Evolutionary conservation across 2,329 filamentous ascomycete species (phyloP), one percentile per base, ranked within the genome.

Genomic region (Diplodia corticola): DNA sequence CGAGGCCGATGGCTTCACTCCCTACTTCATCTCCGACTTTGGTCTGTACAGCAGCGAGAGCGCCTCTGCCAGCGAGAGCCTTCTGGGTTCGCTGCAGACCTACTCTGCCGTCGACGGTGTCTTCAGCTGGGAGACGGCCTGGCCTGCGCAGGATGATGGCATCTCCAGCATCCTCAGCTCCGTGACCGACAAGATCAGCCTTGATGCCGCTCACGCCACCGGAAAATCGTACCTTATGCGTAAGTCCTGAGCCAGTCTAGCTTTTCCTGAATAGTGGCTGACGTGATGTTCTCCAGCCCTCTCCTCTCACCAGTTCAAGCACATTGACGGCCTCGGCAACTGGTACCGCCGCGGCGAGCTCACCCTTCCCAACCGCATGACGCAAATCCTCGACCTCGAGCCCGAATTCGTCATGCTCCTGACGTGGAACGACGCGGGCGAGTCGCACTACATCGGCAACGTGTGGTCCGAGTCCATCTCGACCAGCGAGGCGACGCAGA

Each of bases 341-440:
- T 76, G 74, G 73, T 79, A 79, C 71, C 75, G 76, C 9, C 74
- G 74, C 24, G 77, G 77, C 57, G 76, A 79, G 54, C 68, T 71
- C 15, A 80, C 79, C 51, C 73, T 79, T 9, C 74, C 76, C 26
- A 59, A 72, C 57, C 73, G 68, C 63, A 71, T 73, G 37, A 68
- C 53, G 50, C 72, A 70, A 65, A 72, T 75, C 10, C 70, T 80
- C 2, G 40, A 64, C 12, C 37, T 80, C 6, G 71, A 75, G 49
- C 77, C 78, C 3, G 75, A 79, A 53, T 77, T 79, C 65, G 67
- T 79, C 15, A 74, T 80, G 68, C 69, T 80, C 5, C 77, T 78
- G 54, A 79, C 76, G 13, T 80, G 78, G 78, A 80, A 80, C 59
- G 79, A 80, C 57, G 76, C 73, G 0, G 77, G 77, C 2, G 78